Base-by-base conservation (phyloP, 2,329 filamentous ascomycete genomes). In the Colletotrichum godetiae region DNA sequence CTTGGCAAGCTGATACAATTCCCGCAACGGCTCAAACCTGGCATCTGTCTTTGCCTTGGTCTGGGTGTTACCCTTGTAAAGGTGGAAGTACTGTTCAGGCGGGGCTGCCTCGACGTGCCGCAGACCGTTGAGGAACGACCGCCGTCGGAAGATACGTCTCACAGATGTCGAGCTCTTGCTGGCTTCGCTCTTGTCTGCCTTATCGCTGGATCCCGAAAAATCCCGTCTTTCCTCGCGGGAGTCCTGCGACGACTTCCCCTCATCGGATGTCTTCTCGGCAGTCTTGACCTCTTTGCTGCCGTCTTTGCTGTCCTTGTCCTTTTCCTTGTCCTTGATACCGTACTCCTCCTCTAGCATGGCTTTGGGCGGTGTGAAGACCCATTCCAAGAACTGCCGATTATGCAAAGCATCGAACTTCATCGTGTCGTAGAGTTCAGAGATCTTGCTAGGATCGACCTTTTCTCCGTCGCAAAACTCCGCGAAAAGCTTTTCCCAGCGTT, bases 351-450 rank as follows among this genome's bases (percentile, higher is more conserved):
- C 93, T 12, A 96, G 86, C 84, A 97, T 94, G 72, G 88, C 88
- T 78, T 91, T 92, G 42, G 94, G 92, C 1, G 97, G 97, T 19
- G 95, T 97, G 78, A 99, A 99, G 0, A 98, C 93, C 94, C 97
- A 98, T 82, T 99, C 97, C 4, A 99, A 86, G 79, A 99, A 99
- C 75, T 95, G 94, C 2, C 97, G 92, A 80, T 99, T 99, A 83
- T 99, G 97, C 15, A 99, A 88, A 1, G 97, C 97, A 81, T 99
- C 97, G 76, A 98, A 99, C 83, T 99, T 99, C 97, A 99, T 98
- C 24, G 96, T 98, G 82, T 99, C 97, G 82, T 99, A 99, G 3
- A 99, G 89, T 84, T 99, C 97, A 5, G 95, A 98, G 75, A 99
- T 96, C 86, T 99, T 99, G 87, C 95, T 98, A 22, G 97, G 97